These are phyloP conservation scores for Camellia lanceoleosa DNA, from an alignment of 148 eudicot genomes.

Conservation along the genomic window DNA sequence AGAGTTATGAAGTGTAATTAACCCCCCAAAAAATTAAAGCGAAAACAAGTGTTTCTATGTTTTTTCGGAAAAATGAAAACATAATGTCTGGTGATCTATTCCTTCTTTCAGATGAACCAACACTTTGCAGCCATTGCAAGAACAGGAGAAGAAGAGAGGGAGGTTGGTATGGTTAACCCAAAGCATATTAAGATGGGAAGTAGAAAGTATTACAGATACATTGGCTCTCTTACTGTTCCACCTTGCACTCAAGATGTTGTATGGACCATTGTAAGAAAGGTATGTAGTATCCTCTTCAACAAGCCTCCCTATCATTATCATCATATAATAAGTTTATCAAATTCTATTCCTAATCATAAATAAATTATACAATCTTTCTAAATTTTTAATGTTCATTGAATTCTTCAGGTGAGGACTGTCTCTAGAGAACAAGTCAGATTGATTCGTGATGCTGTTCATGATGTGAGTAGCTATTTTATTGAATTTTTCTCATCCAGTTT, in stretches of 20 bases:
- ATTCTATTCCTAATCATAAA: not conserved
- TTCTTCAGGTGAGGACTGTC: constrained; percentile 34
- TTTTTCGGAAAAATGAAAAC: too few species aligned
- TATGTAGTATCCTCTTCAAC: not conserved
- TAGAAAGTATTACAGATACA: constrained; percentile 38
- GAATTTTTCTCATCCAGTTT: not conserved
- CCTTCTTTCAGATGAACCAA: constrained; percentile 16
- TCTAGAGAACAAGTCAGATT: constrained; percentile 29
- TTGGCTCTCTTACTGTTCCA: constrained; percentile 49
- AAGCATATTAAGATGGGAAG: constrained; percentile 19
- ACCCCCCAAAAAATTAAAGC: too few species aligned
- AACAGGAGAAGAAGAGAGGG: constrained; percentile 14
- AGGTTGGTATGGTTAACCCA: constrained; percentile 33
- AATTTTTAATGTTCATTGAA: not conserved
- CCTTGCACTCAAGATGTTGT: constrained; percentile 37
- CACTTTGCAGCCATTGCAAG: constrained; percentile 22
- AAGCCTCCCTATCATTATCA: too few species aligned
- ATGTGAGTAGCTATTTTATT: constrained; percentile 26
- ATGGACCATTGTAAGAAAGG: constrained; percentile 41
- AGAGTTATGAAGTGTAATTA: too few species aligned
- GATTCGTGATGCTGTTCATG: constrained; percentile 38
- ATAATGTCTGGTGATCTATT: too few species aligned
- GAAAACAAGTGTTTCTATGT: too few species aligned
- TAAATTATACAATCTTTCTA: not conserved
- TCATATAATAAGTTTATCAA: not conserved